A percentile compares a stretch with the other conserved stretches of the same genome.
phyloP scores from a whole-genome alignment of 352 stramenopile genomes.

The Phytophthora foliorum region DNA sequence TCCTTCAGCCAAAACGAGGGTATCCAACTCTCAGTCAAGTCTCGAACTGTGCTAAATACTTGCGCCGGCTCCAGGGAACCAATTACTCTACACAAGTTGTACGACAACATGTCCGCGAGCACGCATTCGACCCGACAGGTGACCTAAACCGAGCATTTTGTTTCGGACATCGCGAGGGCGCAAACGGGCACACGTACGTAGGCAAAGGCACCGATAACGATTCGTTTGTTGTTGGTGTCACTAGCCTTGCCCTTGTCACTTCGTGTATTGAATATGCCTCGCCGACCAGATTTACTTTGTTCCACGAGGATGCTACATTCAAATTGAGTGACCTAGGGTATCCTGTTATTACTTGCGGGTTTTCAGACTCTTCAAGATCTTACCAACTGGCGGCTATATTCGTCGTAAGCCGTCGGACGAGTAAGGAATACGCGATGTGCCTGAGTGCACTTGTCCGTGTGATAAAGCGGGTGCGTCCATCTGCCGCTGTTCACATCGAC shows the following conservation, averaged over 20 bases:
- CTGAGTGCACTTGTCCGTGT: neutral
- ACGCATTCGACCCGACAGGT: neutral
- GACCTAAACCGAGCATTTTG: constrained; percentile 4
- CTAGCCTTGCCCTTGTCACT: constrained; percentile 5
- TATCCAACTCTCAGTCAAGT: constrained; percentile 10
- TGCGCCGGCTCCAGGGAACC: constrained; percentile 8
- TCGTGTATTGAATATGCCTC: constrained; percentile 2
- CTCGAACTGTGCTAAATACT: constrained; percentile 16
- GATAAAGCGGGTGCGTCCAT: neutral
- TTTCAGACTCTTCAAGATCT: neutral
- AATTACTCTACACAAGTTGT: constrained; percentile 9
- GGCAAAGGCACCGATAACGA: constrained; percentile 13
- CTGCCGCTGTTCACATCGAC: neutral
- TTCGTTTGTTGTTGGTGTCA: constrained; percentile 6
- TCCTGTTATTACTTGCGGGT: neutral
- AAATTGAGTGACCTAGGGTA: neutral
- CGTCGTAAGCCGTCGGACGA: neutral
- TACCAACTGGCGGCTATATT: neutral
- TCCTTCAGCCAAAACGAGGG: neutral
- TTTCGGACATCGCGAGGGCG: constrained; percentile 4
- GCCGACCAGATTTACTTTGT: neutral
- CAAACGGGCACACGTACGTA: neutral
- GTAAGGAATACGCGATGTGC: neutral
- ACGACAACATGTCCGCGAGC: neutral
- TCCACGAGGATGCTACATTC: constrained; percentile 13